Base-by-base conservation (phyloP, 108 stramenopile genomes). In the Pelagomonas calceolata region DNA sequence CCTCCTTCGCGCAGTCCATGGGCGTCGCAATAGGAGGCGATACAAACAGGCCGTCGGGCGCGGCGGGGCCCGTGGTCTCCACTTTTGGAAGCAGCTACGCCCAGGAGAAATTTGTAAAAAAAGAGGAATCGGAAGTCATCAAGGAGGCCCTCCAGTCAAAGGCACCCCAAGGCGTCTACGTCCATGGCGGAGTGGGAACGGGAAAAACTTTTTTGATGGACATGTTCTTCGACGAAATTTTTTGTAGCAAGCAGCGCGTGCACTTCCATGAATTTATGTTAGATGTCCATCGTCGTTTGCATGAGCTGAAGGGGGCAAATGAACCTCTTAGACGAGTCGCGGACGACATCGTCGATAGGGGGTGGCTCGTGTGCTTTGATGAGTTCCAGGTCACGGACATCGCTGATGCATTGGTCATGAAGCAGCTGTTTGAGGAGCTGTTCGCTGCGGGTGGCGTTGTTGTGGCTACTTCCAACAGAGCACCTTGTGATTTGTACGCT, bases 331-430 rank as follows among this genome's bases (percentile, higher is more conserved):
- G 10, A 26, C 21, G 1, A 17, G 51, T 60, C 51, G 66, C 69
- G 65, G 21, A 1, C 7, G 51, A 64, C 31, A n/a, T 84, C 0
- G 21, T 60, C 21, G 21, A 26, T 3, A 74, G 78, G 34, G 43
- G 67, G 51, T 45, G 63, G 26, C 31, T 84, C 9, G 75, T 98
- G 12, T 98, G 97, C 81, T 91, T 99, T 76, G 99, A 99, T 83
- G 99, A 99, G 81, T 97, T 99, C 72, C 93, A 97, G 86, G 97
- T 99, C 32, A 96, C 94, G 7, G 98, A 99, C 76, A 82, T 96
- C 66, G 82, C 82, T 32, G 82, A 83, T 37, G 82, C 82, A 30
- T 74, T 82, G 78, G 77, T 83, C 32, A 35, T 83, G 29, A 70
- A 71, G 36, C 45, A 67, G 30, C 67, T 83, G 32, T 83, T 83